Evolutionary conservation across 352 stramenopile species (phyloP).

Genomic region (Globisporangium heterothallicum): DNA sequence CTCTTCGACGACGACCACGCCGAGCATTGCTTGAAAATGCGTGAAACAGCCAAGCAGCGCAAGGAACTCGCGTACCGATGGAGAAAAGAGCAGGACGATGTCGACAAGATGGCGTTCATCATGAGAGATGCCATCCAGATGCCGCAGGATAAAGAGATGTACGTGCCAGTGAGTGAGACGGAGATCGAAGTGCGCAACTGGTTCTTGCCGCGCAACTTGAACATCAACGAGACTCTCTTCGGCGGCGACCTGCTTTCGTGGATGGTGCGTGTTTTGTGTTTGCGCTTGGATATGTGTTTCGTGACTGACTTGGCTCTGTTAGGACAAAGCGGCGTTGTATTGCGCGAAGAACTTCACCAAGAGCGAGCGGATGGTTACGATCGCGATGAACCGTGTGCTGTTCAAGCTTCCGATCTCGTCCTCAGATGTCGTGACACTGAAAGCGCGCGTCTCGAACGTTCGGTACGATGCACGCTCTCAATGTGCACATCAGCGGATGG

Average conservation of each 20-base stretch:
- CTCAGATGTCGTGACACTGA: slow-evolving; percentile 63
- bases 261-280: slow-evolving; percentile 31
- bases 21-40: slow-evolving; percentile 39
- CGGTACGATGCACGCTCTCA: slow-evolving; percentile 25
- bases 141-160: slow-evolving; percentile 31
- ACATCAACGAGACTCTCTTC: slow-evolving; percentile 69
- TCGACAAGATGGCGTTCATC: slow-evolving; percentile 38
- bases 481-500: no score
- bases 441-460: slow-evolving; percentile 50
- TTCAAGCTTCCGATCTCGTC: slow-evolving; percentile 69
- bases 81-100: slow-evolving; percentile 35
- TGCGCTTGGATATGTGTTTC: no score
- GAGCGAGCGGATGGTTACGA: slow-evolving; percentile 60
- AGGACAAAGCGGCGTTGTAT: slow-evolving; percentile 61
- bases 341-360: slow-evolving; percentile 67
- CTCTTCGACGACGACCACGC: slow-evolving; percentile 34
- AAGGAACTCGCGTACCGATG: slow-evolving; percentile 34
- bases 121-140: slow-evolving; percentile 22
- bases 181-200: slow-evolving; percentile 65
- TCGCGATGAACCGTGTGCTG: slow-evolving; percentile 62
- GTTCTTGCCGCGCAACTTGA: slow-evolving; percentile 66
- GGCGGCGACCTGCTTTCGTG: slow-evolving; percentile 56
- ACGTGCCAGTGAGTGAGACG: slow-evolving; percentile 48
- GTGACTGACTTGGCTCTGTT: not conserved
- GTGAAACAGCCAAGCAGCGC: slow-evolving; percentile 30